Conservation (phyloP, 2,329 filamentous ascomycete genomes). For the Elsinoe ampelina region DNA sequence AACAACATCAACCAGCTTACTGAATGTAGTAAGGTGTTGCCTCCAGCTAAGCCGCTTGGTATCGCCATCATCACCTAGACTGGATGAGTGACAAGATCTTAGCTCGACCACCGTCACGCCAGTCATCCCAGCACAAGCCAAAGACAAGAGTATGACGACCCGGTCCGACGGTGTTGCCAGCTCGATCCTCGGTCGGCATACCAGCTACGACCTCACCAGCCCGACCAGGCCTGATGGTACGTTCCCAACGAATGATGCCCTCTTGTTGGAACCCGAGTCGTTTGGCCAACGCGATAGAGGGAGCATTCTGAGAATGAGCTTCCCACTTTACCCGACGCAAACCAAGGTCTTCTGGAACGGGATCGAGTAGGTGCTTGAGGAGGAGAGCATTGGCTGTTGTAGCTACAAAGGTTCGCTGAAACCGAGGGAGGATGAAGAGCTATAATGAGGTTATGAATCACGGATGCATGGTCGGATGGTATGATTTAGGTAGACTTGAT, state of each 20-base stretch:
- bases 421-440: background rate
- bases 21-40: slow-evolving; percentile 21
- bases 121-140: slow-evolving; percentile 1
- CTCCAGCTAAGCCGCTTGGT: slow-evolving; percentile 13
- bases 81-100: background rate
- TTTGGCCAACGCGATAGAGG: background rate
- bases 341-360: background rate
- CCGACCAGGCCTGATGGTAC: background rate
- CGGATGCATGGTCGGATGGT: background rate
- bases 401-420: background rate
- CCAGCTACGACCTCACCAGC: background rate
- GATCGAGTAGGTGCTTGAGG: slow-evolving; percentile 5
- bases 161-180: background rate
- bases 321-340: background rate
- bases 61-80: slow-evolving; percentile 1
- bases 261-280: background rate
- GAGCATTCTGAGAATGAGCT: background rate
- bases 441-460: background rate
- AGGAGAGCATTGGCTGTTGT: background rate
- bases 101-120: background rate
- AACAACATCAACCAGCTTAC: slow-evolving; percentile 23
- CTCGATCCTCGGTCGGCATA: background rate
- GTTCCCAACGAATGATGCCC: background rate
- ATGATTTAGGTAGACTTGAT: background rate
- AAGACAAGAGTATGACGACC: background rate